A percentile compares a stretch with the other conserved stretches of the same genome.
These are phyloP conservation scores for Microcera coccophila DNA, from an alignment of 2,329 filamentous ascomycete species.

Conservation along the genomic window DNA sequence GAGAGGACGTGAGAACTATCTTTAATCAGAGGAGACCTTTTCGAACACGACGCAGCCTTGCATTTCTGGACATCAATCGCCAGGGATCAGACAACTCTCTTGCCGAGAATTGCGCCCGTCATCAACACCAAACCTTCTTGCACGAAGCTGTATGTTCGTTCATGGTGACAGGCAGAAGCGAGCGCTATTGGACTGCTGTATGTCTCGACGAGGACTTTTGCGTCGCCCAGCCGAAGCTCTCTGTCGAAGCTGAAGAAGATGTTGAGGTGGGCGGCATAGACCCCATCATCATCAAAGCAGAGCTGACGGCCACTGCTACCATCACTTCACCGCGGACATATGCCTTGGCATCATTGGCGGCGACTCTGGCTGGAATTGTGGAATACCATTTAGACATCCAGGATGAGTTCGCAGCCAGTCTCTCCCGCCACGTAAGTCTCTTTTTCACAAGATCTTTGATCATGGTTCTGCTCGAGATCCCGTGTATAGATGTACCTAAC, in stretches of 20 bases:
- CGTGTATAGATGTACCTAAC: neutral
- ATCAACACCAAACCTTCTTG: too few species aligned
- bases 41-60: neutral
- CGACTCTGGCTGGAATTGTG: neutral
- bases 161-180: conserved; percentile 5
- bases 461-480: conserved; percentile 1
- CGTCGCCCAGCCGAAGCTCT: neutral
- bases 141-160: conserved; percentile 5
- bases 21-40: neutral
- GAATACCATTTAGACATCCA: conserved; percentile 2
- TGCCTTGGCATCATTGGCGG: neutral
- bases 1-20: conserved; percentile 2
- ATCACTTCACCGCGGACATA: conserved; percentile 7
- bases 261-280: neutral
- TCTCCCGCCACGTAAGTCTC: neutral
- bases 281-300: conserved; percentile 9
- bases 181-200: conserved; percentile 5
- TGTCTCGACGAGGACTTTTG: conserved; percentile 3
- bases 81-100: too few species aligned
- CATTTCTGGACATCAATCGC: neutral
- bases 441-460: too few species aligned
- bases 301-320: neutral
- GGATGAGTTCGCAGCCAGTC: neutral
- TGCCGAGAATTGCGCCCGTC: too few species aligned
- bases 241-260: conserved; percentile 1